A percentile compares a stretch with the other conserved stretches of the same genome.
These are phyloP conservation scores for Brassica balearica DNA, from an alignment of 441 rosid species.

Conservation along the genomic window DNA sequence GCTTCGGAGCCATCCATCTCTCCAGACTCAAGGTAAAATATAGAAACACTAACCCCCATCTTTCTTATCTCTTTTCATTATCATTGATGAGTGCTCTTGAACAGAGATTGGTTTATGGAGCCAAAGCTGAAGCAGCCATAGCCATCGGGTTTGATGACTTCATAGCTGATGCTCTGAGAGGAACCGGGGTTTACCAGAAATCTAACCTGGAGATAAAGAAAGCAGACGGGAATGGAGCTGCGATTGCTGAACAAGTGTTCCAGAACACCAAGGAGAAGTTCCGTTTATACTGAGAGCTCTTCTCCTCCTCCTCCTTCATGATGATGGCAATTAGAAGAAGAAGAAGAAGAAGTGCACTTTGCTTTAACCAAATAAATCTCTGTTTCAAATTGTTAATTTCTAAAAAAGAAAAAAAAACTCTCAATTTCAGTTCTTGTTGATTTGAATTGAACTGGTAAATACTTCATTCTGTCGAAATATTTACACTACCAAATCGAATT, in stretches of 20 bases:
- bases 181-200: constrained; percentile 84
- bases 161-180: constrained; percentile 80
- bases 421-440: constrained; percentile 28
- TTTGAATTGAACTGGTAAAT: constrained; percentile 25
- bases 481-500: background rate
- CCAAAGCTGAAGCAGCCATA: constrained; percentile 86
- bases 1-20: constrained; percentile 94
- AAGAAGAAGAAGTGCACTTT: constrained; percentile 28
- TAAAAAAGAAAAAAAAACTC: background rate
- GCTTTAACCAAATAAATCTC: constrained; percentile 39
- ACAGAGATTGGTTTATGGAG: constrained; percentile 84
- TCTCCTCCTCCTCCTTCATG: constrained; percentile 16
- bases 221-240: constrained; percentile 85
- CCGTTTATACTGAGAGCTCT: constrained; percentile 58
- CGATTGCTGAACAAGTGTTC: constrained; percentile 81
- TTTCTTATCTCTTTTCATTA: background rate
- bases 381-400: constrained; percentile 26
- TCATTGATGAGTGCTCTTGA: background rate
- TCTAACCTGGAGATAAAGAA: constrained; percentile 73
- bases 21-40: constrained; percentile 76
- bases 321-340: constrained; percentile 8
- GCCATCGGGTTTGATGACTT: constrained; percentile 80
- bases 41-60: background rate
- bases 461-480: background rate
- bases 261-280: constrained; percentile 81